Percentiles rank a stretch among this genome's conserved stretches.
Evolutionary conservation across 176 grass and related monocot genomes (phyloP).

Genomic region (Secale cereale): DNA sequence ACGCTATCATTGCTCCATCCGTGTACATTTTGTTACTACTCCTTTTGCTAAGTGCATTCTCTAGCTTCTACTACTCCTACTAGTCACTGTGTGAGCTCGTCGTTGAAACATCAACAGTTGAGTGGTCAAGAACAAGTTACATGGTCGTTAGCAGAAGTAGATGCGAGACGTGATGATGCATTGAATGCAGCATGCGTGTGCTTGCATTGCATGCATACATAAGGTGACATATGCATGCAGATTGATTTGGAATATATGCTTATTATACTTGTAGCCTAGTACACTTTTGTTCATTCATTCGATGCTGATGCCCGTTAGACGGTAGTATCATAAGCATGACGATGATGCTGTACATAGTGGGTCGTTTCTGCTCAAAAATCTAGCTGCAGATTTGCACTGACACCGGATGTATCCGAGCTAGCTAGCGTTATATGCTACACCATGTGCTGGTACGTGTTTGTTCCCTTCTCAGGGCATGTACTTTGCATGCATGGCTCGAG

Average conservation of each 20-base stretch:
- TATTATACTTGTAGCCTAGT: not conserved
- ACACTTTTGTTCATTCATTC: constrained; percentile 39
- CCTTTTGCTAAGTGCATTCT: not conserved
- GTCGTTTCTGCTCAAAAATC: constrained; percentile 33
- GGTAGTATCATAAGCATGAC: constrained; percentile 31
- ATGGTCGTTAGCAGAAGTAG: not conserved
- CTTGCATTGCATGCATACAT: constrained; percentile 14
- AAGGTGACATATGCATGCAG: constrained; percentile 40
- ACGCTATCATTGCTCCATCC: not conserved
- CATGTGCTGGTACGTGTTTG: not conserved
- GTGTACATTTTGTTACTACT: not conserved
- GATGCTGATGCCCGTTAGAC: constrained; percentile 15
- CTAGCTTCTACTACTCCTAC: no score
- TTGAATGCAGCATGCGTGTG: constrained; percentile 4
- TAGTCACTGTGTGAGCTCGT: not conserved
- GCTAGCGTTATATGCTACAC: not conserved
- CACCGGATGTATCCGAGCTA: constrained; percentile 27
- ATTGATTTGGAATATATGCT: constrained; percentile 10
- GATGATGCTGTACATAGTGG: not conserved
- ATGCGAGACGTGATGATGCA: not conserved
- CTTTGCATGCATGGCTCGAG: not conserved
- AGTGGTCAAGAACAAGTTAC: not conserved
- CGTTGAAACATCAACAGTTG: constrained; percentile 3
- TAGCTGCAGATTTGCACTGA: constrained; percentile 20
- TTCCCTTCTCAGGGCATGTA: constrained; percentile 17